A percentile compares a stretch with the other conserved stretches of the same genome.
These are phyloP conservation scores for Alloteropsis semialata DNA, from an alignment of 176 grass and related monocot genomes.

Conservation along the genomic window DNA sequence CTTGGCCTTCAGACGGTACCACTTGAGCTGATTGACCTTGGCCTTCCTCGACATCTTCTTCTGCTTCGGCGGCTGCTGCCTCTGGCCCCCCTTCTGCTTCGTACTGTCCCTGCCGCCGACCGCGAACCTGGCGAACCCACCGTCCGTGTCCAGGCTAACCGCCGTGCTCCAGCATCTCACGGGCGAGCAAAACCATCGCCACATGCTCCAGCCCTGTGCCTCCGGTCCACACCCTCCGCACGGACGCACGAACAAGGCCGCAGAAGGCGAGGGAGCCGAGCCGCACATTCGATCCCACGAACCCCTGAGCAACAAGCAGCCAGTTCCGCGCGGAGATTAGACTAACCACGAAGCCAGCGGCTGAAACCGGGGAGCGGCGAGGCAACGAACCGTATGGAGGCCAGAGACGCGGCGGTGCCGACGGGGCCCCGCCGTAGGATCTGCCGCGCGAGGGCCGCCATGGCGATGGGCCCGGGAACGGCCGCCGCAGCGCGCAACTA, in stretches of 20 bases:
- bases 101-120: neutral
- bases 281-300: neutral
- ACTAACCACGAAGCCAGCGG: neutral
- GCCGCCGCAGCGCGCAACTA: neutral
- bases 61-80: constrained; percentile 5
- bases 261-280: neutral
- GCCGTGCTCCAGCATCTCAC: constrained; percentile 35
- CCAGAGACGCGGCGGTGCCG: neutral
- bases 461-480: neutral
- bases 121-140: constrained; percentile 45
- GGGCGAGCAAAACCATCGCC: constrained; percentile 13
- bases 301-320: constrained; percentile 22
- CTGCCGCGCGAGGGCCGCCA: constrained; percentile 26
- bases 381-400: constrained; percentile 3
- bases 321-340: neutral
- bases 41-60: constrained; percentile 75
- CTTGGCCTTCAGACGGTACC: constrained; percentile 77
- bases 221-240: neutral
- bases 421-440: neutral
- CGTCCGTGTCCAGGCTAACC: constrained; percentile 41
- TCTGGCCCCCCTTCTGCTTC: neutral
- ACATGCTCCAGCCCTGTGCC: neutral
- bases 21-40: constrained; percentile 76
- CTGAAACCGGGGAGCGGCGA: neutral
- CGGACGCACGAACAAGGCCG: neutral